phyloP scores from a whole-genome alignment of 495 filamentous ascomycete species.

The Astrothelium macrocarpum region DNA sequence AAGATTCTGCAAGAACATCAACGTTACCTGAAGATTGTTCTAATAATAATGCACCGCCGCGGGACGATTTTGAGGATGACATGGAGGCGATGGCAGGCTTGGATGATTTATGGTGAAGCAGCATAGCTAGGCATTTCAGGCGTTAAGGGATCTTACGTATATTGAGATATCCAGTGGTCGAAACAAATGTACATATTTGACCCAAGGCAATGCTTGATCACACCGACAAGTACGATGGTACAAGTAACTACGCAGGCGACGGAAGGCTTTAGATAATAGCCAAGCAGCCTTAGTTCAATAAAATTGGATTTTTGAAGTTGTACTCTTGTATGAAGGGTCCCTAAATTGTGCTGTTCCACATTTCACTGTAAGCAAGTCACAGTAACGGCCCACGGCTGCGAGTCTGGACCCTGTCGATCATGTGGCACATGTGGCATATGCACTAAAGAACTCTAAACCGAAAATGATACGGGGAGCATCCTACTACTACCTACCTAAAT shows the following conservation, averaged over 20 bases:
- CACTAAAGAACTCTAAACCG: background rate
- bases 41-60: background rate
- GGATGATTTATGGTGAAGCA: conserved; percentile 47
- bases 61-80: conserved; percentile 45
- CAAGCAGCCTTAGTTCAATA: no score
- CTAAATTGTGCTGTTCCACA: no score
- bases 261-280: no score
- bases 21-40: background rate
- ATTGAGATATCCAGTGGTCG: background rate
- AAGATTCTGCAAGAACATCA: conserved; percentile 1
- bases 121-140: background rate
- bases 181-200: background rate
- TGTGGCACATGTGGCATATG: background rate
- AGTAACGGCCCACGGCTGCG: no score
- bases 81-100: conserved; percentile 62
- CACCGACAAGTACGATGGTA: no score
- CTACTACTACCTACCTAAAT: no score
- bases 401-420: background rate
- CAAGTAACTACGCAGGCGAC: no score
- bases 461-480: no score
- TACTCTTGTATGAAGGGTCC: no score
- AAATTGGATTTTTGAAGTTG: no score
- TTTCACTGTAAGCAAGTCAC: no score
- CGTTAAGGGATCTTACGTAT: background rate
- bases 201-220: no score